phyloP scores from a whole-genome alignment of 2,329 filamentous ascomycete genomes.

The Cladosporium cucumerinum region DNA sequence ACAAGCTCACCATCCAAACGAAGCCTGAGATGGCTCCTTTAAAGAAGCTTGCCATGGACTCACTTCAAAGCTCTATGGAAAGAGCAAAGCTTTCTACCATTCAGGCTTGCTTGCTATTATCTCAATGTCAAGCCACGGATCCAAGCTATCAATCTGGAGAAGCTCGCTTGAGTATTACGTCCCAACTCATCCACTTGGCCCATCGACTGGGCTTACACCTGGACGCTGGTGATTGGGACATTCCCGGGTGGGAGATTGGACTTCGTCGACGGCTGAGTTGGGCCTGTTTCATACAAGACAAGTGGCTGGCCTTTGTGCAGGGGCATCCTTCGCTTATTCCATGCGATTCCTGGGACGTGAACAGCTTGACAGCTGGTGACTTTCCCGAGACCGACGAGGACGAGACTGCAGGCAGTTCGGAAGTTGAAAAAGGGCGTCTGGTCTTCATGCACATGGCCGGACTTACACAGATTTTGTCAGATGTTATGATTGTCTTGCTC shows the following conservation, averaged over 20 bases:
- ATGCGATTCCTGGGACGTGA: conserved; percentile 29
- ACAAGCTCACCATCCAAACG: conserved; percentile 45
- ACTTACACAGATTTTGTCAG: conserved; percentile 25
- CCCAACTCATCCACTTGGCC: conserved; percentile 38
- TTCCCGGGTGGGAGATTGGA: conserved; percentile 31
- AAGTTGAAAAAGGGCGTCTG: conserved; percentile 28
- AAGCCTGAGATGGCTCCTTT: conserved; percentile 41
- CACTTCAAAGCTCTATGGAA: conserved; percentile 37
- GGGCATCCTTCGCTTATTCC: conserved; percentile 29
- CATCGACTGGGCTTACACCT: conserved; percentile 41
- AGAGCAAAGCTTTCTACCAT: conserved; percentile 42
- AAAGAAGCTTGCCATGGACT: conserved; percentile 36
- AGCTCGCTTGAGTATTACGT: conserved; percentile 30
- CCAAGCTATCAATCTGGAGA: conserved; percentile 22
- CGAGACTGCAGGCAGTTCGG: conserved; percentile 29
- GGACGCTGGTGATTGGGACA: conserved; percentile 28
- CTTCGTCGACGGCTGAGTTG: conserved; percentile 31
- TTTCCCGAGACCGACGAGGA: conserved; percentile 33
- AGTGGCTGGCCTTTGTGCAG: conserved; percentile 28
- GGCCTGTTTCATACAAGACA: conserved; percentile 32
- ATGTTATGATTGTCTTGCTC: conserved; percentile 25
- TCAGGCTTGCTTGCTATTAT: conserved; percentile 39
- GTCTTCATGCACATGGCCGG: conserved; percentile 32
- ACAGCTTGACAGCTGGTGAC: conserved; percentile 24
- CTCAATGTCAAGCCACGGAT: conserved; percentile 36